phyloP scores from a whole-genome alignment of 2,329 filamentous ascomycete species.

The Stemphylium beticola region DNA sequence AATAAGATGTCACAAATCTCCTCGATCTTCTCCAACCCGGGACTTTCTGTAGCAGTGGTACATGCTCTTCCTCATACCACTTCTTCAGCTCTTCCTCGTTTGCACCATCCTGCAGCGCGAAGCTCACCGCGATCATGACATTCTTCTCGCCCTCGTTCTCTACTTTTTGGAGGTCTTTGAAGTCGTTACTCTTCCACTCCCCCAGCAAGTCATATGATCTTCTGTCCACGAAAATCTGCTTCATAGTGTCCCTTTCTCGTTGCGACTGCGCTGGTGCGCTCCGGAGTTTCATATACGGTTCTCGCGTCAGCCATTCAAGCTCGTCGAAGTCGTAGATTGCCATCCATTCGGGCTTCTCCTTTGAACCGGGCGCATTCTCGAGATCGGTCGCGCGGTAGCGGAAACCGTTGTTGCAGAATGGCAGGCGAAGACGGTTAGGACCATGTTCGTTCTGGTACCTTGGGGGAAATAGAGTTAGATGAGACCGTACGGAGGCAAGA shows the following conservation, averaged over 20 bases:
- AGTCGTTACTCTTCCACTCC: conserved; percentile 62
- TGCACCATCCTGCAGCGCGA: conserved; percentile 62
- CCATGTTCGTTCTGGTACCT: conserved; percentile 90
- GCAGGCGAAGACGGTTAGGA: conserved; percentile 76
- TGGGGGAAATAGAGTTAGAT: conserved; percentile 41
- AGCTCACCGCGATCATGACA: conserved; percentile 67
- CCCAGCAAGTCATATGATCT: conserved; percentile 72
- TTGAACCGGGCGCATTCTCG: conserved; percentile 31
- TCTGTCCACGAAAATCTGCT: conserved; percentile 71
- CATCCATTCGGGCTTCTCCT: conserved; percentile 70
- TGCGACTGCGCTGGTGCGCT: conserved; percentile 63
- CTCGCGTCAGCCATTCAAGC: conserved; percentile 72
- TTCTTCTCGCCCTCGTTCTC: conserved; percentile 61
- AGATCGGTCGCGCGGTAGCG: conserved; percentile 75
- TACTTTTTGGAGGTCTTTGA: conserved; percentile 65
- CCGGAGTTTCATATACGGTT: conserved; percentile 72
- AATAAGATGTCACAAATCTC: conserved; percentile 69
- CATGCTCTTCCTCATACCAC: conserved; percentile 80
- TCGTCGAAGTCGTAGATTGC: conserved; percentile 82
- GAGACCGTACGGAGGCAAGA: conserved; percentile 20
- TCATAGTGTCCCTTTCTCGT: conserved; percentile 66
- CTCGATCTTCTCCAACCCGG: conserved; percentile 81
- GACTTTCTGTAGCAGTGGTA: conserved; percentile 72
- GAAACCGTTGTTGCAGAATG: conserved; percentile 77
- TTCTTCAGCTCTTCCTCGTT: conserved; percentile 63